Evolutionary conservation across 495 filamentous ascomycete genomes (phyloP).

Genomic region (Lasiosphaeria miniovina): DNA sequence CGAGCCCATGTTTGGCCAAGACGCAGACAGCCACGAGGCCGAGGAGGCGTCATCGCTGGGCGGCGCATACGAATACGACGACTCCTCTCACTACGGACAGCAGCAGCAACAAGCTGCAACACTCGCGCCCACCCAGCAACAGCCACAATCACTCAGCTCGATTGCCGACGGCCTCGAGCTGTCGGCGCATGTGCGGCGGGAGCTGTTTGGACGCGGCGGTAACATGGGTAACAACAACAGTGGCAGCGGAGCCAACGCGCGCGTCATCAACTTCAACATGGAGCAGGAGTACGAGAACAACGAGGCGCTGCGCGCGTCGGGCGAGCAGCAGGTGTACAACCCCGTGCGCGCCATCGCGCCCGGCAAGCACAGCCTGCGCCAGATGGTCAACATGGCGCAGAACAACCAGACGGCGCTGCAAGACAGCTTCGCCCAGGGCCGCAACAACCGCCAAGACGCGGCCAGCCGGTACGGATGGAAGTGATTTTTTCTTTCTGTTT

Average conservation of each 20-base stretch:
- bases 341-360: conserved; percentile 81
- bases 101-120: conserved; percentile 18
- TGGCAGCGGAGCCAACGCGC: conserved; percentile 35
- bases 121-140: conserved; percentile 1
- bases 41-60: conserved; percentile 14
- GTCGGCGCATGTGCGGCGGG: conserved; percentile 66
- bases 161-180: conserved; percentile 75
- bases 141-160: conserved; percentile 49
- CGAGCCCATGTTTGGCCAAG: conserved; percentile 40
- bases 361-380: conserved; percentile 82
- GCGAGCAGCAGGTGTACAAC: conserved; percentile 67
- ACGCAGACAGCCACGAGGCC: not conserved
- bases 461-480: conserved; percentile 77
- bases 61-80: conserved; percentile 34
- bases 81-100: conserved; percentile 21
- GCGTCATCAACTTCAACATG: conserved; percentile 77
- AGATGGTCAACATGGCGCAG: conserved; percentile 77
- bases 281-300: conserved; percentile 82
- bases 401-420: conserved; percentile 80
- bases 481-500: not conserved
- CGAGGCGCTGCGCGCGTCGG: conserved; percentile 65
- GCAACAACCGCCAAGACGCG: conserved; percentile 72
- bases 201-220: conserved; percentile 71
- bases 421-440: conserved; percentile 78
- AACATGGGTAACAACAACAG: conserved; percentile 34